Percentiles rank a stretch among this genome's conserved stretches.
phyloP scores from a whole-genome alignment of 2,329 filamentous ascomycete genomes.

The Septoria petroselini region DNA sequence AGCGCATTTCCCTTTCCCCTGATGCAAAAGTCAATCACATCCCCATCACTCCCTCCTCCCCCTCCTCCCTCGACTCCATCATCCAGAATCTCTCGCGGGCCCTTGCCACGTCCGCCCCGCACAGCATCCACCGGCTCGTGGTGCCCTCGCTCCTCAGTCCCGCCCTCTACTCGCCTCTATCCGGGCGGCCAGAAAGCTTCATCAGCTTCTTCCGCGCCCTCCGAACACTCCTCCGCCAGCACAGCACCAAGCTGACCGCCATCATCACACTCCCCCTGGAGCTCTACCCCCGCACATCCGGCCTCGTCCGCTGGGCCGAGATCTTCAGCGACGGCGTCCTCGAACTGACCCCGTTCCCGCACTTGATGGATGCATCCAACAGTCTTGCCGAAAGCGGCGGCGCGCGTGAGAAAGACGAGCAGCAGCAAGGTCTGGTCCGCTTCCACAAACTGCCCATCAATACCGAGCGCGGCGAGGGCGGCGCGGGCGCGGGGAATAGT shows the following conservation, averaged over 20 bases:
- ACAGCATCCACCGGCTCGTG: constrained; percentile 72
- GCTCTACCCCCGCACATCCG: constrained; percentile 71
- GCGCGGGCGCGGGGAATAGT: constrained; percentile 58
- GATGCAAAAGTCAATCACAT: constrained; percentile 46
- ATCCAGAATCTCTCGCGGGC: constrained; percentile 57
- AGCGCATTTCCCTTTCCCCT: constrained; percentile 45
- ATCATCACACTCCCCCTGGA: constrained; percentile 76
- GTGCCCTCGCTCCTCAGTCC: constrained; percentile 85
- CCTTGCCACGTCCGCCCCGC: constrained; percentile 56
- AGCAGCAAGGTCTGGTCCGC: constrained; percentile 79
- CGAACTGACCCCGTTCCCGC: constrained; percentile 74
- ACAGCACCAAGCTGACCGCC: constrained; percentile 63
- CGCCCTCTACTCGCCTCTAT: constrained; percentile 70
- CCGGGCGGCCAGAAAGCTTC: constrained; percentile 67
- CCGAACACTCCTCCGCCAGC: constrained; percentile 67
- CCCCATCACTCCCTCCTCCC: constrained; percentile 65
- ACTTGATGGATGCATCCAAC: constrained; percentile 53
- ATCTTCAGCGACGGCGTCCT: constrained; percentile 79
- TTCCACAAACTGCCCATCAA: constrained; percentile 79
- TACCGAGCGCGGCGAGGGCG: constrained; percentile 83
- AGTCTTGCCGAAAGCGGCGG: constrained; percentile 45
- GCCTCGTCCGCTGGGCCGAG: constrained; percentile 82
- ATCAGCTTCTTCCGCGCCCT: constrained; percentile 79
- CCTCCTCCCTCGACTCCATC: constrained; percentile 62
- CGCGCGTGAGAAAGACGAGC: constrained; percentile 63